A percentile compares a stretch with the other conserved stretches of the same genome.
These are phyloP conservation scores for Candida xiaguanensis DNA, from an alignment of 805 yeast genomes.

Conservation along the genomic window DNA sequence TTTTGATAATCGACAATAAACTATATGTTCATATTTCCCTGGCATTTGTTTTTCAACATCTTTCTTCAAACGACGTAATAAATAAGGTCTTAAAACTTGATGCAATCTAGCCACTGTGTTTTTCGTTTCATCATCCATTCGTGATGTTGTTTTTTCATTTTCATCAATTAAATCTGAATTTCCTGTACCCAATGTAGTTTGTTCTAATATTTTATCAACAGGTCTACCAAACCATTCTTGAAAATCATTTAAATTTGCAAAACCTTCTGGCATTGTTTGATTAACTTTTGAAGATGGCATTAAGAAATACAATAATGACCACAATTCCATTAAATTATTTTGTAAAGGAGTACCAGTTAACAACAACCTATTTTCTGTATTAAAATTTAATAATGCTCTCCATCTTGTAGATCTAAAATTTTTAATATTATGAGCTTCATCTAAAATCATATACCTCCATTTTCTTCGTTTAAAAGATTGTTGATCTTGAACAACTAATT, in stretches of 20 bases:
- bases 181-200: constrained; percentile 42
- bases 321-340: constrained; percentile 88
- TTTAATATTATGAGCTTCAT: constrained; percentile 97
- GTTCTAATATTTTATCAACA: constrained; percentile 86
- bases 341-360: constrained; percentile 97
- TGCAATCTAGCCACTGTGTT: constrained; percentile 86
- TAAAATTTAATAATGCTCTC: constrained; percentile 93
- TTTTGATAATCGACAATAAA: constrained; percentile 87
- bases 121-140: constrained; percentile 70
- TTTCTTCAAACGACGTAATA: constrained; percentile 84
- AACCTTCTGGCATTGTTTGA: constrained; percentile 87
- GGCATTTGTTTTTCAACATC: constrained; percentile 99
- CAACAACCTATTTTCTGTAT: constrained; percentile 80
- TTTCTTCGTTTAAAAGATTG: constrained; percentile 85
- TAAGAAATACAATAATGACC: constrained; percentile 91
- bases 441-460: constrained; percentile 96
- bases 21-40: constrained; percentile 91
- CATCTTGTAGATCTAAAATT: constrained; percentile 95
- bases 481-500: constrained; percentile 95
- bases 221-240: constrained; percentile 99
- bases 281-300: constrained; percentile 84
- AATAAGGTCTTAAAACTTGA: constrained; percentile 88
- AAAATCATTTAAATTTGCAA: constrained; percentile 92
- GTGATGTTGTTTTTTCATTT: constrained; percentile 30
- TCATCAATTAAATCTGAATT: constrained; percentile 43